Base-by-base conservation (phyloP, 169 alveolate species). In the Plasmodium knowlesi region DNA sequence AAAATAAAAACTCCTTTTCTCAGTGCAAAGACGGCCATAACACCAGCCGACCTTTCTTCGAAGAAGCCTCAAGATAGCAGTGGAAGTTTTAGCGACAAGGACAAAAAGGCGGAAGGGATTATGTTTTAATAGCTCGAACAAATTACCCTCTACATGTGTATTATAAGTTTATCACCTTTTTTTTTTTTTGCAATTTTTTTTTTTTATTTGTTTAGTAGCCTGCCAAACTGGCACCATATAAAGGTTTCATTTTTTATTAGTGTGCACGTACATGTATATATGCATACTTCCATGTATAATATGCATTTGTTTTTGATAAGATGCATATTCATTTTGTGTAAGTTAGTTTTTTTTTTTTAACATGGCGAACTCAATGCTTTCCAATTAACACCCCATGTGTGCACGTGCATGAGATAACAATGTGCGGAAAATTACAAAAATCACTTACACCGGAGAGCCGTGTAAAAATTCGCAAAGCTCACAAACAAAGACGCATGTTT, bases 1-100 rank as follows among this genome's bases (percentile, higher is more conserved):
- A 34, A 34, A 34, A 57, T 16, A 57, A 61, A 61, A 67, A 67
- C 61, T 53, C 71, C 37, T 34, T 53, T 86, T 76, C 46, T 41
- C 80, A 86, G 93, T 25, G 54, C 93, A 14, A 74, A 86, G 34
- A 14, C 93, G 43, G 61, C 72, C 14, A 86, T 74, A 74, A 16
- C 80, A 14, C 79, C 93, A 50, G 34, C 72, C 19, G 79, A 57
- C 67, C 3, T 43, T 19, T 41, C 41, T 32, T 50, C 84, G 19
- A 34, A 54, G 34, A 86, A 86, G 19, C 32, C 93, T 25, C 30
- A 30, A 50, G 79, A 74, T n/a, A 57, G 46, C 70, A 54, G 19
- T 16, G 71, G 83, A 25, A 41, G 25, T 54, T 53, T 28, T 19
- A 74, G 41, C 32, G 83, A 86, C 67, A 86, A 86, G 46, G 85